phyloP scores from a whole-genome alignment of 305 asterid genomes.

The Lippia alba region DNA sequence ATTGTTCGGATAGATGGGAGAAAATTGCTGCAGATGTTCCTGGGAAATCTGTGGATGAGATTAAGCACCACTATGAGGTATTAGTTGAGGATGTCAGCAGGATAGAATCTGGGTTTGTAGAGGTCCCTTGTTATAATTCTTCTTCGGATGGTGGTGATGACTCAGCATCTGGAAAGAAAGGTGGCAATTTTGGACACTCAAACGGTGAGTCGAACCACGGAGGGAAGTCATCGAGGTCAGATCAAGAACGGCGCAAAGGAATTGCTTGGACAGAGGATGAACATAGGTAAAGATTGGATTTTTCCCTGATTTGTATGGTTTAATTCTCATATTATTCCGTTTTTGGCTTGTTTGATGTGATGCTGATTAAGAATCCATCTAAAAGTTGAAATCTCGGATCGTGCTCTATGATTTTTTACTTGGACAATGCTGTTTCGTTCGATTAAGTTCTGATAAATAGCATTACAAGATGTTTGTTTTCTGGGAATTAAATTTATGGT shows the following conservation, averaged over 20 bases:
- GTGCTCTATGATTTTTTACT: constrained; percentile 20
- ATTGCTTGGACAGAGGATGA: constrained; percentile 99
- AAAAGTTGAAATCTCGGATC: not conserved
- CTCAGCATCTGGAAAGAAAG: constrained; percentile 59
- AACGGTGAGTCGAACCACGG: constrained; percentile 60
- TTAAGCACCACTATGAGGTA: constrained; percentile 73
- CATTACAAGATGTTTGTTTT: not conserved
- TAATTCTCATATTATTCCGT: not conserved
- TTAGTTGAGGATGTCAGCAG: constrained; percentile 69
- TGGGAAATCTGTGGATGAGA: constrained; percentile 76
- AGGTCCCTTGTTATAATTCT: constrained; percentile 67
- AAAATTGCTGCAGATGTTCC: constrained; percentile 76
- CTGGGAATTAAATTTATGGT: not conserved
- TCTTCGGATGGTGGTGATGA: constrained; percentile 67
- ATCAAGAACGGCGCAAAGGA: constrained; percentile 95
- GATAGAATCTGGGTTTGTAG: constrained; percentile 76
- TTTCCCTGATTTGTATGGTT: constrained; percentile 27
- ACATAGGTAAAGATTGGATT: constrained; percentile 61
- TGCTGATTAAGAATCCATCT: not conserved
- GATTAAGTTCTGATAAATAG: not conserved
- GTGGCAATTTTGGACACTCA: constrained; percentile 47
- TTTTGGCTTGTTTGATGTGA: not conserved
- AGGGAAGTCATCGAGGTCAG: constrained; percentile 65
- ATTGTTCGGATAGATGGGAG: constrained; percentile 70
- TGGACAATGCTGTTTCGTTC: not conserved